Evolutionary conservation across 176 grass and related monocot genomes (phyloP), one percentile per base, ranked within the genome.

Genomic region (Aegilops bicornis): DNA sequence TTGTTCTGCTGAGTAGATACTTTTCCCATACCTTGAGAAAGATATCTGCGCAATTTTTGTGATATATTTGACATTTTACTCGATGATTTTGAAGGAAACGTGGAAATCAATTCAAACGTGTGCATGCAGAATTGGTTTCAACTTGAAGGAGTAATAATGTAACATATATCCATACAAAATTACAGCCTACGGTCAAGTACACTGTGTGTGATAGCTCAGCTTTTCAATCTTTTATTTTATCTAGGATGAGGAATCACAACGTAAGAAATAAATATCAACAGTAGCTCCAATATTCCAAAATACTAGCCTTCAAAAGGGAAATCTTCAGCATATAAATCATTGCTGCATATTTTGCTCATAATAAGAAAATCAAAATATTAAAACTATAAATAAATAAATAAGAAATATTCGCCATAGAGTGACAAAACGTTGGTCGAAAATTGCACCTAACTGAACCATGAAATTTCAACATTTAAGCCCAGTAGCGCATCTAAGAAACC

Each of bases 321-420:
- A 29, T 30, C 42, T 76, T 50, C 23, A 76, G 70, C 70, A 31
- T 50, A 50, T 16, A 50, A 50, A 50, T 16, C 47, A 50, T 50
- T 50, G 47, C 47, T 50, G 47, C 47, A 50, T 72, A 45, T 22
- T 85, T 66, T 68, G 22, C 23, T 83, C 17, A 2, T 24, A 59
- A n/a, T 27, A 69, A 82, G 64, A 54, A 29, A 2, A 86, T 45
- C 54, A 66, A 54, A 76, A 8, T 76, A 83, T 56, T 6, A 88
- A 68, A 16, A 15, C 16, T 10, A 77, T 27, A 54, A 56, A 58
- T 15, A 11, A 39, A 35, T 7, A 22, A 30, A 68, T 9, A 68
- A 15, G 32, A 10, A 23, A 56, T 61, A 68, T 35, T 69, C 60
- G 42, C 50, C 48, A 77, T 58, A 43, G 56, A 77, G 74, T 16